phyloP scores from a whole-genome alignment of 2,329 filamentous ascomycete genomes.

The Dactylella cylindrospora region DNA sequence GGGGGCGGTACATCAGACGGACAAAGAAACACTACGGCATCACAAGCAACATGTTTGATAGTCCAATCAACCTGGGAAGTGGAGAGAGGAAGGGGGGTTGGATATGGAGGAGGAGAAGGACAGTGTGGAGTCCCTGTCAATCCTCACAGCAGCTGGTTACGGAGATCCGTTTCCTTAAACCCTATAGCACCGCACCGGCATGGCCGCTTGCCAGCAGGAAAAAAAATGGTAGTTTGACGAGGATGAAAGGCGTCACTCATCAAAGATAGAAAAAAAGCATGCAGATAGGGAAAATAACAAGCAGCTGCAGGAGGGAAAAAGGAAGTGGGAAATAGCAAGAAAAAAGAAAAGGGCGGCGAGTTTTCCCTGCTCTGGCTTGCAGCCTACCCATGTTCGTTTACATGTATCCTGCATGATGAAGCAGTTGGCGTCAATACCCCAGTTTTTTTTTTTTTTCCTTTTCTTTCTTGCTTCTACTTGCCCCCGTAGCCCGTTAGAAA shows the following conservation, averaged over 20 bases:
- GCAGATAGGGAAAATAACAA: constrained; percentile 2
- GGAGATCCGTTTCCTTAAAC: too few relatives aligned
- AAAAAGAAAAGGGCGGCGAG: constrained; percentile 40
- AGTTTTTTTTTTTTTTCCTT: constrained; percentile 31
- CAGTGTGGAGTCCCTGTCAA: constrained; percentile 24
- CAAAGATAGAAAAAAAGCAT: constrained; percentile 14
- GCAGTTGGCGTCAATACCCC: constrained; percentile 44
- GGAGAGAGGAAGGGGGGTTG: too few relatives aligned
- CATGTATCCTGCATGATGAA: constrained; percentile 44
- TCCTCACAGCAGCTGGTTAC: constrained; percentile 8
- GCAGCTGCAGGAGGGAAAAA: neutral
- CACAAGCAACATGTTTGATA: too few relatives aligned
- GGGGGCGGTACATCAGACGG: constrained; percentile 9
- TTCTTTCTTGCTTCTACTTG: neutral
- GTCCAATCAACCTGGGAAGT: constrained; percentile 6
- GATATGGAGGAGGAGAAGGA: too few relatives aligned
- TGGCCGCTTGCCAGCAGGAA: constrained; percentile 18
- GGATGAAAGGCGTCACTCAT: neutral
- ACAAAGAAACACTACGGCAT: constrained; percentile 6
- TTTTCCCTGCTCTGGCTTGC: constrained; percentile 26
- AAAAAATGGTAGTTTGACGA: constrained; percentile 17
- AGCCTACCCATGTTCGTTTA: constrained; percentile 24
- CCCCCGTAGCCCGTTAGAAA: neutral
- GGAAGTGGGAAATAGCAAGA: constrained; percentile 10
- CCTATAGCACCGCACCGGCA: too few relatives aligned